Conservation (phyloP, 331 rosid species). For the Arachis monticola region DNA sequence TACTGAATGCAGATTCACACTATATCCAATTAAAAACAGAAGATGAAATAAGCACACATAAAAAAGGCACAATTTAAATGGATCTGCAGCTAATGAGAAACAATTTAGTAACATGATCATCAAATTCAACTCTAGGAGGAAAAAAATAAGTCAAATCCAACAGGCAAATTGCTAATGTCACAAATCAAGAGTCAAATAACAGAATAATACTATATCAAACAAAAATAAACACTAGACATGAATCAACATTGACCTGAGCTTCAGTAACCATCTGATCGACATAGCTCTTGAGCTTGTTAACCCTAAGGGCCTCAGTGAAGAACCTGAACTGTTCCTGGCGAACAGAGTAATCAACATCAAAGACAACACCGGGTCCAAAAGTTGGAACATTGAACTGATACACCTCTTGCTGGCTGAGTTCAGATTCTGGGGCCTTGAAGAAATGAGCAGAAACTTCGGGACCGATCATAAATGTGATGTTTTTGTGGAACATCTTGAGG, state of each 20-base stretch:
- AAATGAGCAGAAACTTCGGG: conserved; percentile 61
- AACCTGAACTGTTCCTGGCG: conserved; percentile 72
- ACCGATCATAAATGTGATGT: conserved; percentile 79
- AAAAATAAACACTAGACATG: background rate
- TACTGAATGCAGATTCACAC: too few species aligned
- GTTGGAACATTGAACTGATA: conserved; percentile 91
- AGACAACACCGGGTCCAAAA: conserved; percentile 91
- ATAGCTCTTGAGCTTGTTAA: conserved; percentile 41
- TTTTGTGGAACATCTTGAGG: conserved; percentile 61
- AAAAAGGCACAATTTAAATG: background rate
- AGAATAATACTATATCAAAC: background rate
- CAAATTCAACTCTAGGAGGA: too few species aligned
- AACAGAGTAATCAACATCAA: conserved; percentile 84
- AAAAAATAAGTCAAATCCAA: background rate
- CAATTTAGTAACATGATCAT: too few species aligned
- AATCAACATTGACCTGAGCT: conserved; percentile 56
- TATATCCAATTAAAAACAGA: too few species aligned
- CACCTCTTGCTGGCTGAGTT: conserved; percentile 92
- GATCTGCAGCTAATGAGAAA: background rate
- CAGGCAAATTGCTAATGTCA: background rate
- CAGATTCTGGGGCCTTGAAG: conserved; percentile 81
- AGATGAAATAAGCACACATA: too few species aligned
- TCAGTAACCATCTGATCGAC: conserved; percentile 94
- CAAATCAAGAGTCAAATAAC: background rate
- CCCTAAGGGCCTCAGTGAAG: conserved; percentile 48